phyloP scores from a whole-genome alignment of 208 protist species.

The Porcisia hertigi region DNA sequence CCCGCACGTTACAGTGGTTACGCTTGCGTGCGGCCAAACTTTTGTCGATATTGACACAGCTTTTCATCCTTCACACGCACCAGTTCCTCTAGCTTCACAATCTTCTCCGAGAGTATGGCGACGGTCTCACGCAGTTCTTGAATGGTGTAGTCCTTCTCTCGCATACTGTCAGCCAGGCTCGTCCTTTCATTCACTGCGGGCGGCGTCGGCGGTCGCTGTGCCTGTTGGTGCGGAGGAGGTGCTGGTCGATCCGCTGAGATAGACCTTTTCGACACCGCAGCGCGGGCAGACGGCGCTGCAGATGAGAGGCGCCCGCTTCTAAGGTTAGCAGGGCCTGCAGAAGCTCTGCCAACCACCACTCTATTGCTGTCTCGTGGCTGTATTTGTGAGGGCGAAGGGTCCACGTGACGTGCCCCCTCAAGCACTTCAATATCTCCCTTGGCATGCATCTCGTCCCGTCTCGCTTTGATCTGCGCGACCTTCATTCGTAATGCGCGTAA shows the following conservation, averaged over 20 bases:
- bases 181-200: constrained; percentile 12
- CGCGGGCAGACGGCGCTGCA: background rate
- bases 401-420: constrained; percentile 14
- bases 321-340: background rate
- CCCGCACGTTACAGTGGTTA: background rate
- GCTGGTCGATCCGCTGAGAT: background rate
- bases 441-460: constrained; percentile 29
- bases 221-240: constrained; percentile 9
- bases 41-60: constrained; percentile 77
- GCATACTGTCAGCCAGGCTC: constrained; percentile 54
- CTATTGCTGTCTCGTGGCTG: background rate
- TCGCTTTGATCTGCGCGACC: constrained; percentile 81
- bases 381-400: constrained; percentile 1
- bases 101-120: constrained; percentile 90
- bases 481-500: constrained; percentile 92
- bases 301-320: background rate
- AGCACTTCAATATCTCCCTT: constrained; percentile 11
- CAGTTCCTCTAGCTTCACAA: constrained; percentile 96
- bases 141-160: constrained; percentile 92
- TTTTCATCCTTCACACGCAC: constrained; percentile 96
- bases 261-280: background rate
- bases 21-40: constrained; percentile 48
- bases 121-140: constrained; percentile 90
- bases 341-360: background rate
- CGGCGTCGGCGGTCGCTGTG: constrained; percentile 10